Base-by-base conservation (phyloP, 2,329 filamentous ascomycete species). In the Cladosporium sp. region DNA sequence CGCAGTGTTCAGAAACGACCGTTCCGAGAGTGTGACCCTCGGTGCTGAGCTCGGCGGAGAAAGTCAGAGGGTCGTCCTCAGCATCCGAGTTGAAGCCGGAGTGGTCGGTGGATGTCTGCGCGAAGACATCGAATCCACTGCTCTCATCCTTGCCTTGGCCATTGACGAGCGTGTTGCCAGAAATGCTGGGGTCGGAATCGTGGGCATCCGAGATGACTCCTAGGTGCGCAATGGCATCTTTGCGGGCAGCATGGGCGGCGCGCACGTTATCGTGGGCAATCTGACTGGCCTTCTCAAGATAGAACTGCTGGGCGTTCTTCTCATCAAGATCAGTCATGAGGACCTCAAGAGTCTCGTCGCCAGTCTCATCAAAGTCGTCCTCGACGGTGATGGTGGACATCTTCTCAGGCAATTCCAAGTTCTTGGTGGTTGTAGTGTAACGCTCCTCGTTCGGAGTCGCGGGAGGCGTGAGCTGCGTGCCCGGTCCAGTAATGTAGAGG, bases 1-100 rank as follows among this genome's bases (percentile, higher is more conserved):
- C 94, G 73, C 91, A 97, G 60, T 82, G 82, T 66, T 97, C 90
- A 15, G 93, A 94, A 47, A 99, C 91, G 40, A 97, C 87, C 3
- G 91, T 94, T 49, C 94, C 94, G 45, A 99, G 82, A 15, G 91
- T 88, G 70, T 99, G 94, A 22, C 94, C 94, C 75, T 99, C 93
- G 4, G 92, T 96, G 60, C 90, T 92, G 66, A 95, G 75, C 66
- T 90, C 88, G 60, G 91, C 85, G 1, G 84, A 85, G 66, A 88
- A 81, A 3, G 77, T 78, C 9, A 79, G 69, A 50, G 79, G 73
- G 28, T 70, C 66, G 35, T 85, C 83, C 48, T 86, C 80, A 42
- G 75, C 82, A 19, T 65, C 64, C 6, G 67, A 66, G 66, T 80
- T 75, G 62, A 83, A 78, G 60, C 81, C 85, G 44, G 80, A 79